Percentiles rank a stretch among this genome's conserved stretches.
Conservation (phyloP, 495 filamentous ascomycete genomes). For the Xylaria scruposa region DNA sequence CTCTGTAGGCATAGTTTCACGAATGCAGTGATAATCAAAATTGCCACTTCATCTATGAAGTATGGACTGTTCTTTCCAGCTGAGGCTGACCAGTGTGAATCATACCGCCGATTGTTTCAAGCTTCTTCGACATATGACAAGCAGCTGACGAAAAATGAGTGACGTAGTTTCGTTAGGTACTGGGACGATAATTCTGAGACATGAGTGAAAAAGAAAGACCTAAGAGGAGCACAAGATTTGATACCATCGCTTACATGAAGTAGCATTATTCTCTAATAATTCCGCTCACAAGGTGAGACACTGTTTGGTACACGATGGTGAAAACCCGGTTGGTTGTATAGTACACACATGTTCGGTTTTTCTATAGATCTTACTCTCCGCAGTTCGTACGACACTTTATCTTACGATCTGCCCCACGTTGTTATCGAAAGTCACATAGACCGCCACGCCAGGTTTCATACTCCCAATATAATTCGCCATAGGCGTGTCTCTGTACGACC, state of each 20-base stretch:
- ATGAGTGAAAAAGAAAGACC: neutral
- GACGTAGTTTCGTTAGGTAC: neutral
- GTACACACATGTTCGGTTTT: neutral
- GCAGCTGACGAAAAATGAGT: neutral
- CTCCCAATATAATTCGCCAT: conserved; percentile 14
- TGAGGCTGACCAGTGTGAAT: neutral
- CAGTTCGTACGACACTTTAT: neutral
- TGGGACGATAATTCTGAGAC: neutral
- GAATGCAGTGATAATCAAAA: neutral
- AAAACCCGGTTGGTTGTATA: neutral
- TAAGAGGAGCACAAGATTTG: neutral
- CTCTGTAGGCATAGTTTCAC: neutral
- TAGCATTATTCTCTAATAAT: neutral
- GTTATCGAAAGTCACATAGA: neutral
- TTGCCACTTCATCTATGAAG: neutral
- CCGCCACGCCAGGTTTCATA: neutral
- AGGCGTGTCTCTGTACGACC: neutral
- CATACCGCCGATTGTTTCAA: neutral
- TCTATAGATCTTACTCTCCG: neutral
- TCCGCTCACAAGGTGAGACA: neutral
- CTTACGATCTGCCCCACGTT: neutral
- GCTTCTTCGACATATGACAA: neutral
- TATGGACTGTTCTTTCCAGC: neutral
- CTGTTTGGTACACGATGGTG: too few species aligned
- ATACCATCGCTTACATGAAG: neutral